These are phyloP conservation scores for Venturia pyrina DNA, from an alignment of 2,329 filamentous ascomycete species.

Conservation along the genomic window DNA sequence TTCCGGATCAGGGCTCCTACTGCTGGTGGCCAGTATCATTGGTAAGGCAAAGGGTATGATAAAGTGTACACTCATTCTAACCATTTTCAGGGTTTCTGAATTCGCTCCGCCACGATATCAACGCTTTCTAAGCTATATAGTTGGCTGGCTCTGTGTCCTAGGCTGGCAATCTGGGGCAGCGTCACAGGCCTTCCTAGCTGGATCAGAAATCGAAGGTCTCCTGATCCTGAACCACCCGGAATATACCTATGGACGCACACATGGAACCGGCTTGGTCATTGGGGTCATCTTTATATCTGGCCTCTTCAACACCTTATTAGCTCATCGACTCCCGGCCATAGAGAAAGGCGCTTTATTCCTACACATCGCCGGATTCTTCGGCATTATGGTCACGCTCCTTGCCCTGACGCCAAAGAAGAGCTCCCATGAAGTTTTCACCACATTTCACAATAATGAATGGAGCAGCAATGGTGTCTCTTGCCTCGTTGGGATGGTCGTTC, in stretches of 20 bases:
- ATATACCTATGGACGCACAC: conserved; percentile 20
- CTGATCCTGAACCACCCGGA: conserved; percentile 26
- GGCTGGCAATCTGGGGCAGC: conserved; percentile 14
- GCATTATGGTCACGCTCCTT: conserved; percentile 23
- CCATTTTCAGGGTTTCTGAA: conserved; percentile 15
- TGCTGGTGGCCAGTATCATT: conserved; percentile 27
- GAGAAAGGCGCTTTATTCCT: conserved; percentile 21
- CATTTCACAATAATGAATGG: conserved; percentile 17
- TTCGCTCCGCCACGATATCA: conserved; percentile 12
- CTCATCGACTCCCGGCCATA: conserved; percentile 19
- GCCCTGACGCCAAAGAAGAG: conserved; percentile 19
- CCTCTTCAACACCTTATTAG: conserved; percentile 19
- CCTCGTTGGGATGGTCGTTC: conserved; percentile 3
- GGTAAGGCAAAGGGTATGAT: neutral
- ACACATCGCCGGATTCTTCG: conserved; percentile 22
- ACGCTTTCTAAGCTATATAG: conserved; percentile 14
- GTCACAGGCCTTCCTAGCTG: conserved; percentile 13
- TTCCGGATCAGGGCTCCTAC: conserved; percentile 6
- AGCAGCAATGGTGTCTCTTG: conserved; percentile 17
- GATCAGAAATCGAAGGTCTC: conserved; percentile 25
- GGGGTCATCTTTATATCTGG: conserved; percentile 14
- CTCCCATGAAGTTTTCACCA: conserved; percentile 18
- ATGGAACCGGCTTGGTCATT: conserved; percentile 14
- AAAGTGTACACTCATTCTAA: neutral
- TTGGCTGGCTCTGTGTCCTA: conserved; percentile 24